These are phyloP conservation scores for Silene uniflora DNA, from an alignment of 148 eudicot species.

Conservation along the genomic window DNA sequence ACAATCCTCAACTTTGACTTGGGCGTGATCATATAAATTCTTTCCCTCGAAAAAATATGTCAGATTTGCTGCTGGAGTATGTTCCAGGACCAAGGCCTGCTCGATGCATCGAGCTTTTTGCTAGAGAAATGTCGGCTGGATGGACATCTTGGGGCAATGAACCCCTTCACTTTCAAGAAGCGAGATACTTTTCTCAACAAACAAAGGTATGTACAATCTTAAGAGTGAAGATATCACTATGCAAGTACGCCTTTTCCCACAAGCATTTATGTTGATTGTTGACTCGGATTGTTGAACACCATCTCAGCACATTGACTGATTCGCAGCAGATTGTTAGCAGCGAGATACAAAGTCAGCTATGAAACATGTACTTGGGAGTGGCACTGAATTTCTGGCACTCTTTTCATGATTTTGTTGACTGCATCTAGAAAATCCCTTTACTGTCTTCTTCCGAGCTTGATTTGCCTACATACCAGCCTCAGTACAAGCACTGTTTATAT, in stretches of 20 bases:
- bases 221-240: background rate
- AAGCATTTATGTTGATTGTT: background rate
- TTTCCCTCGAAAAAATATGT: background rate
- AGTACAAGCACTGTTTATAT: too few relatives aligned
- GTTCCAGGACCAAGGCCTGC: constrained; percentile 67
- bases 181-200: constrained; percentile 41
- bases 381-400: constrained; percentile 88
- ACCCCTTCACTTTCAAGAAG: constrained; percentile 83
- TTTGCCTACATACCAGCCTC: too few relatives aligned
- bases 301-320: background rate
- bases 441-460: too few relatives aligned
- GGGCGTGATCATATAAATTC: background rate
- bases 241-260: background rate
- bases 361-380: constrained; percentile 59
- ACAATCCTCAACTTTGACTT: background rate
- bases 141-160: constrained; percentile 98
- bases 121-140: constrained; percentile 82
- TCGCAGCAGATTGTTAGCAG: too few relatives aligned
- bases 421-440: too few relatives aligned
- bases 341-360: constrained; percentile 38
- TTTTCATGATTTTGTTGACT: constrained; percentile 64
- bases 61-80: constrained; percentile 74
- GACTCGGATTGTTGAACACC: background rate
- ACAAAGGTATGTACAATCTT: background rate
- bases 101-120: constrained; percentile 79